Conservation (phyloP, 768 basidiomycete species). For the Leccinum imitatum region DNA sequence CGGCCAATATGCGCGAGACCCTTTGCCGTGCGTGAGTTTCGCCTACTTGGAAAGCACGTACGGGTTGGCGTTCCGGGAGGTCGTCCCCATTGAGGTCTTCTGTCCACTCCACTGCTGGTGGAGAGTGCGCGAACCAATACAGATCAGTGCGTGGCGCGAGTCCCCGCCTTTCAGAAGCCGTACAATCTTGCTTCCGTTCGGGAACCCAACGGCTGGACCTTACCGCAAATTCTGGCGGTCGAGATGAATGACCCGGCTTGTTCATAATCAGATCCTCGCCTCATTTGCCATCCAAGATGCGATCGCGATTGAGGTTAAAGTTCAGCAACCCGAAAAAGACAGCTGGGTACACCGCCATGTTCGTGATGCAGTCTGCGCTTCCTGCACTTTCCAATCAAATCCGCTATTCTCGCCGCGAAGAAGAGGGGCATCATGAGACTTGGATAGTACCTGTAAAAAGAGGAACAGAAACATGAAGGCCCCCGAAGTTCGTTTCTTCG, state of each 20-base stretch:
- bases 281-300: not conserved
- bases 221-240: not conserved
- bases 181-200: not conserved
- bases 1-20: not conserved
- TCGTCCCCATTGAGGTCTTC: not conserved
- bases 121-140: not conserved
- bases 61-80: not conserved
- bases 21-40: not conserved
- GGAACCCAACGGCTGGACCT: not conserved
- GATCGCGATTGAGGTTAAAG: not conserved
- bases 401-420: constrained; percentile 1
- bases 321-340: constrained; percentile 1
- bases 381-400: not conserved
- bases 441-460: not conserved
- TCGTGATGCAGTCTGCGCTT: not conserved
- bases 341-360: not conserved
- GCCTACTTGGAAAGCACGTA: not conserved
- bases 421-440: not conserved
- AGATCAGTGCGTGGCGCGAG: not conserved
- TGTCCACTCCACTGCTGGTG: not conserved
- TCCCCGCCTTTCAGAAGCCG: not conserved
- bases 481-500: not conserved
- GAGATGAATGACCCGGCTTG: not conserved
- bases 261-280: not conserved
- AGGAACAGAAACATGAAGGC: not conserved